Evolutionary conservation across 2,329 filamentous ascomycete genomes (phyloP), one percentile per base, ranked within the genome.

Genomic region (Penicillium sp.): DNA sequence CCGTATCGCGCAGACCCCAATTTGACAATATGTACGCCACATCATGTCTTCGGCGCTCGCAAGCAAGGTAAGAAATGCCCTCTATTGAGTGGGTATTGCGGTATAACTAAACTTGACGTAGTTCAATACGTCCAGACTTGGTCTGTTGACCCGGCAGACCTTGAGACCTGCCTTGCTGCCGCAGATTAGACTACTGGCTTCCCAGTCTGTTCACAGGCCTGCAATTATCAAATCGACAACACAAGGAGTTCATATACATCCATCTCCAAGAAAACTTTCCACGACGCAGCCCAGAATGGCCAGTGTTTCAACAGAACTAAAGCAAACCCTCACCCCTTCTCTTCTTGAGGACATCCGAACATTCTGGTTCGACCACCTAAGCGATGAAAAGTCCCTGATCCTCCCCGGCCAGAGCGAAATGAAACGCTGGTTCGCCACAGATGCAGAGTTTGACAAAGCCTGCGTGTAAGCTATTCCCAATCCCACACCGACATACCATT

Each of bases 351-450:
- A 65, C 19, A 55, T 67, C 24, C 62, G 59, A 24, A 58, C 58
- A 31, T 63, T 69, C 52, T 69, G 66, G 66, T 69, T 69, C 31
- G 52, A 61, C 16, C 65, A 68, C 42, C 42, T 65, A 31, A 45
- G 46, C 37, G 42, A 46, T 7, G 61, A 66, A 11, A 49, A 63
- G 8, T 50, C 52, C 24, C 53, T 66, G 14, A 53, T 65, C 10
- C 50, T 69, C 7, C 66, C 65, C 1, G 54, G 53, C 8, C 47
- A 48, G 42, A 48, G 31, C 1, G 66, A 68, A 3, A 59, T 65
- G 62, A 55, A 60, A 13, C 62, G 59, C 9, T 67, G 65, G 65
- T 67, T 67, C 13, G 49, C 29, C 14, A 59, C 51, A 5, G 59
- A 67, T 42, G 43, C 47, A 3, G 51, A 57, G 3, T 67, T 67